Evolutionary conservation across 2,329 filamentous ascomycete species (phyloP), one percentile per base, ranked within the genome.

Genomic region (Elsinoe perseae): DNA sequence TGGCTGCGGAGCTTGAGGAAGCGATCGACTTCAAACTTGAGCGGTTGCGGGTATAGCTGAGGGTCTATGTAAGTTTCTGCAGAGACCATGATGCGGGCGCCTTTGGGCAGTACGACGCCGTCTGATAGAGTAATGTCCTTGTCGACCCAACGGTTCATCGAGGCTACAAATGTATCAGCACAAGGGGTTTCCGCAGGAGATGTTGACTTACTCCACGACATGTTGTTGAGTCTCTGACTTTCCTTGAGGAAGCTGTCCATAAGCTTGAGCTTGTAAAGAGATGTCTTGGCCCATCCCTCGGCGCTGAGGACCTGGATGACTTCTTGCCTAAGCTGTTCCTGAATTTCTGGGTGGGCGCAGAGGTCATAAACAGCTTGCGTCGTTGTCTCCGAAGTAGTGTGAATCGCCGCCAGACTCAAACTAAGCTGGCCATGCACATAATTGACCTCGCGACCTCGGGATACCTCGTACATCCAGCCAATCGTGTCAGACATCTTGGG

Each of bases 241-340:
- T 70, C 68, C 58, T 69, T 69, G 55, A 70, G 59, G 50, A 68
- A 61, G 58, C 65, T 68, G 57, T 70, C 68, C 48, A 70, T 60
- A 16, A 69, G 57, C 20, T 64, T 62, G 12, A 69, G 58, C 55
- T 68, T 63, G 12, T 63, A 64, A 18, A 70, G 56, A 2, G 63
- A 57, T 9, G 60, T 57, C 60, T 68, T 69, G 27, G 59, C 63
- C 65, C 63, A 67, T 16, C 66, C 64, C 18, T 64, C 58, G 53
- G 62, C 58, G 10, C 52, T 50, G 4, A 69, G 57, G 38, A 65
- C 67, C 2, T 48, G 27, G 14, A 64, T 46, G 18, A 64, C 61
- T 56, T 68, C 66, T 8, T 64, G 53, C 4, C 67, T 59, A 21
- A 69, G 52, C 2, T 61, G 61, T 23, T 61, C 57, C 8, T 68